Evolutionary conservation across 129 eudicot species (phyloP).

Genomic region (Daucus carota): DNA sequence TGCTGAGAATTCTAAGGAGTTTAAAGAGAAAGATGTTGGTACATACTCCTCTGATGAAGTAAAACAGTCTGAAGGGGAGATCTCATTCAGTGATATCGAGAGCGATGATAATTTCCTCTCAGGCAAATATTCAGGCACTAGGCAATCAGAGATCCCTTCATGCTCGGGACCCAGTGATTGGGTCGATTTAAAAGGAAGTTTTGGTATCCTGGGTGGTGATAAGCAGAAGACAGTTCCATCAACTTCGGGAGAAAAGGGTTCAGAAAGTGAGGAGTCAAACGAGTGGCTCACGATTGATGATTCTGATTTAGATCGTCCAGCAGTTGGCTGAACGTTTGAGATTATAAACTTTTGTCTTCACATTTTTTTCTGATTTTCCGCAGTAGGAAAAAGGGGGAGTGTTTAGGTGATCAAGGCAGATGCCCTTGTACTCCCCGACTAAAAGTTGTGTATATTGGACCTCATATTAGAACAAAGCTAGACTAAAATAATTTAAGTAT

Average conservation of each 20-base stretch:
- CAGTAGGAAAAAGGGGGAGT: not conserved
- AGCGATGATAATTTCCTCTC: slow-evolving; percentile 30
- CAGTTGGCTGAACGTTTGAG: slow-evolving; percentile 13
- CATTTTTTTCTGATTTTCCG: not conserved
- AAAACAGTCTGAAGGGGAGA: slow-evolving; percentile 20
- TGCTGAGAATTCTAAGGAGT: not conserved
- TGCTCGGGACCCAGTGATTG: slow-evolving; percentile 39
- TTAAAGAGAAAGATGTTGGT: slow-evolving; percentile 10
- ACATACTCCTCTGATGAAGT: slow-evolving; percentile 5
- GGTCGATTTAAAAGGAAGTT: slow-evolving; percentile 32
- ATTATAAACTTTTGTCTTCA: not conserved
- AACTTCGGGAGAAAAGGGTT: slow-evolving; percentile 37
- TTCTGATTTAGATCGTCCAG: slow-evolving; percentile 35
- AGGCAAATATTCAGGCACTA: slow-evolving; percentile 12
- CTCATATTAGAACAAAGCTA: not conserved
- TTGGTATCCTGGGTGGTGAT: not conserved
- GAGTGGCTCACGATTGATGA: slow-evolving; percentile 75
- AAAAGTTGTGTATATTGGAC: slow-evolving; percentile 4
- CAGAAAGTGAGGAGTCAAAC: slow-evolving; percentile 61
- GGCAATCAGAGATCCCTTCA: slow-evolving; percentile 30
- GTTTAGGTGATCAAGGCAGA: not conserved
- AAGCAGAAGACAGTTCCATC: slow-evolving; percentile 23
- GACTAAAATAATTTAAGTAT: not conserved
- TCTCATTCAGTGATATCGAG: slow-evolving; percentile 64
- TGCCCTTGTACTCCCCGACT: not conserved